Evolutionary conservation across 495 filamentous ascomycete genomes (phyloP).

Genomic region (Bathelium albidoporum): DNA sequence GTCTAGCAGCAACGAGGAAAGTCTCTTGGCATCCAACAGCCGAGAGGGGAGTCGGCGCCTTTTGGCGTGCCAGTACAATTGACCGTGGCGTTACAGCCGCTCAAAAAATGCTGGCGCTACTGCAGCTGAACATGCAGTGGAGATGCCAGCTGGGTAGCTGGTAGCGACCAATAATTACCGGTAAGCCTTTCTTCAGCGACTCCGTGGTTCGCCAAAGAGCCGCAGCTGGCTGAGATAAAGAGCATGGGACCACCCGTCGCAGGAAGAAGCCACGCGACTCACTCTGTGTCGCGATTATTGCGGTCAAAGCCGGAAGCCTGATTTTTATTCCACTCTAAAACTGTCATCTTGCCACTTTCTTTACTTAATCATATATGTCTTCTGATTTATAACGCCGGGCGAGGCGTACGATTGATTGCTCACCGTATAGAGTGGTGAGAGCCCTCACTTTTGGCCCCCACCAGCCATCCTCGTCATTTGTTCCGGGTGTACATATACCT

Average conservation of each 20-base stretch:
- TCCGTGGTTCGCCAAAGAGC: neutral
- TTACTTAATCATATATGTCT: neutral
- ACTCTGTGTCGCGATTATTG: neutral
- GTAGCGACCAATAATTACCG: too few species aligned
- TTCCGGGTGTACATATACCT: neutral
- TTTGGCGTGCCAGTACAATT: neutral
- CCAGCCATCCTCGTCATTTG: neutral
- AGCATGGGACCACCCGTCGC: neutral
- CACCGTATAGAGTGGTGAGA: too few species aligned
- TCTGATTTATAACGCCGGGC: too few species aligned
- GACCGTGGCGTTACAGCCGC: neutral
- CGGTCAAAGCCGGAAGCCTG: neutral
- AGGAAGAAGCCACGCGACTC: neutral
- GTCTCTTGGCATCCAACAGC: neutral
- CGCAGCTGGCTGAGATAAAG: conserved; percentile 3
- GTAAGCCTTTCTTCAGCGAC: too few species aligned
- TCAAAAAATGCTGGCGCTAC: neutral
- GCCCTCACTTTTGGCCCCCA: conserved; percentile 2
- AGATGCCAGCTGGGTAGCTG: neutral
- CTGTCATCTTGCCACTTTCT: neutral
- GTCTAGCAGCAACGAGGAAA: neutral
- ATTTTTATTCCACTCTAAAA: neutral
- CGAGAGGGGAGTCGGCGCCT: neutral
- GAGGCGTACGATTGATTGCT: too few species aligned
- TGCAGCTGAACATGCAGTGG: neutral